Evolutionary conservation across 805 yeast species (phyloP).

Genomic region (Wickerhamiella dianesei): DNA sequence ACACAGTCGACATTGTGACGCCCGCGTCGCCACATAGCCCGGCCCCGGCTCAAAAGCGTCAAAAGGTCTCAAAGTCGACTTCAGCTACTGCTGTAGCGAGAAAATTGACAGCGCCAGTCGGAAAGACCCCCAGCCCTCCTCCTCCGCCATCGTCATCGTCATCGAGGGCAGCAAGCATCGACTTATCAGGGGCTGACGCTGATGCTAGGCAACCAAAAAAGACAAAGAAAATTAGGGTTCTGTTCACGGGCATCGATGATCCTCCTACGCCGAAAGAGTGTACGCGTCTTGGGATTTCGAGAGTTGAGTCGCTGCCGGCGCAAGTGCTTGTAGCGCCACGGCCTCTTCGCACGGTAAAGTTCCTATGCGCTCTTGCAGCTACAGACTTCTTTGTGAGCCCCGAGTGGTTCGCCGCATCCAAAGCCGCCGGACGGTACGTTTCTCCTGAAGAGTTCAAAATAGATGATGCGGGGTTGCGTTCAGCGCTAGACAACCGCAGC

Average conservation of each 20-base stretch:
- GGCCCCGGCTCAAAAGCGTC: background rate
- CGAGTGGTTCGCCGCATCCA: conserved; percentile 20
- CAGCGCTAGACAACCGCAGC: conserved; percentile 8
- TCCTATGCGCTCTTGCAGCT: conserved; percentile 52
- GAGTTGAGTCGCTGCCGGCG: conserved; percentile 31
- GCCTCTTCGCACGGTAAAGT: conserved; percentile 76
- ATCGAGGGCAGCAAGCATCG: background rate
- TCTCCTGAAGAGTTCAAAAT: conserved; percentile 19
- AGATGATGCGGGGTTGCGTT: conserved; percentile 6
- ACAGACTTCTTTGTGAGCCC: conserved; percentile 24
- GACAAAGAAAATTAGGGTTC: conserved; percentile 9
- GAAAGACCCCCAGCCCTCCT: background rate
- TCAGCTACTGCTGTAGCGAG: no score
- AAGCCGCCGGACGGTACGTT: conserved; percentile 10
- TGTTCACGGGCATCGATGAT: conserved; percentile 21
- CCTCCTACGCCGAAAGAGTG: conserved; percentile 15
- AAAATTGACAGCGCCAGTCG: no score
- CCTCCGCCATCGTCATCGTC: background rate
- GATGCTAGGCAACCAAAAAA: background rate
- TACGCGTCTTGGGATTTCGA: conserved; percentile 42
- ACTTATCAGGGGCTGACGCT: background rate
- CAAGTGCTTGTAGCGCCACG: conserved; percentile 55
- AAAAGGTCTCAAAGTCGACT: background rate
- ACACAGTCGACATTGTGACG: background rate
- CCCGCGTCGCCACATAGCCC: no score